Evolutionary conservation across 177 flowering plant species (phyloP).

Genomic region (Vitis hybrid): DNA sequence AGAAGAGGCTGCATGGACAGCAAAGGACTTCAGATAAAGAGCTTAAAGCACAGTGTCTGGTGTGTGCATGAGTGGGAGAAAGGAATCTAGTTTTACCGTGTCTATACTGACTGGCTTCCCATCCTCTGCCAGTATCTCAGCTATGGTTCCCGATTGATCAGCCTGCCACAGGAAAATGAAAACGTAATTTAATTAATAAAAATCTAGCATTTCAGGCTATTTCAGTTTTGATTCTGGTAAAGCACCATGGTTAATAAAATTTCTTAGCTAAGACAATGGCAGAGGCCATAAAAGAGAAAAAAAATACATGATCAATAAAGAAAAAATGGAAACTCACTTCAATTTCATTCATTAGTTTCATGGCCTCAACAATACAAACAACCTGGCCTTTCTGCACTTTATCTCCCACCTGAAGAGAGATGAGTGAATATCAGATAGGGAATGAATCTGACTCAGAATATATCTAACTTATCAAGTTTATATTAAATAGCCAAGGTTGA

Average conservation of each 20-base stretch:
- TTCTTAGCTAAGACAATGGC: too few relatives aligned
- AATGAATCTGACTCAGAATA: neutral
- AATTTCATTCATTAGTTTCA: conserved; percentile 93
- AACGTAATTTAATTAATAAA: neutral
- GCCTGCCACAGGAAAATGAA: conserved; percentile 39
- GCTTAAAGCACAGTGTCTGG: neutral
- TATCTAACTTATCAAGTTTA: too few relatives aligned
- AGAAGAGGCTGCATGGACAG: conserved; percentile 54
- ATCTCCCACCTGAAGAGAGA: conserved; percentile 67
- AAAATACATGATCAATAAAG: neutral
- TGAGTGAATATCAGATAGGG: neutral
- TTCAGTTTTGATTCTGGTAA: too few relatives aligned
- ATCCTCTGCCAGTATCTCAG: conserved; percentile 60
- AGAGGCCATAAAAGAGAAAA: neutral
- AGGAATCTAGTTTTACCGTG: conserved; percentile 33
- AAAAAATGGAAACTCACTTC: conserved; percentile 42
- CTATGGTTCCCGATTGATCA: conserved; percentile 69
- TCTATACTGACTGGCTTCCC: conserved; percentile 78
- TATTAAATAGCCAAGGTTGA: too few relatives aligned
- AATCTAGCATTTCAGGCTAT: too few relatives aligned
- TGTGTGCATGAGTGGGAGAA: conserved; percentile 9
- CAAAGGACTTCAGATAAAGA: neutral
- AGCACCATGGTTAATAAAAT: too few relatives aligned
- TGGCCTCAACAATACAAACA: conserved; percentile 86
- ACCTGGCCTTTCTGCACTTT: conserved; percentile 87